Evolutionary conservation across 2,329 filamentous ascomycete species (phyloP), one percentile per base, ranked within the genome.

Genomic region (Akanthomyces dipterigenus): DNA sequence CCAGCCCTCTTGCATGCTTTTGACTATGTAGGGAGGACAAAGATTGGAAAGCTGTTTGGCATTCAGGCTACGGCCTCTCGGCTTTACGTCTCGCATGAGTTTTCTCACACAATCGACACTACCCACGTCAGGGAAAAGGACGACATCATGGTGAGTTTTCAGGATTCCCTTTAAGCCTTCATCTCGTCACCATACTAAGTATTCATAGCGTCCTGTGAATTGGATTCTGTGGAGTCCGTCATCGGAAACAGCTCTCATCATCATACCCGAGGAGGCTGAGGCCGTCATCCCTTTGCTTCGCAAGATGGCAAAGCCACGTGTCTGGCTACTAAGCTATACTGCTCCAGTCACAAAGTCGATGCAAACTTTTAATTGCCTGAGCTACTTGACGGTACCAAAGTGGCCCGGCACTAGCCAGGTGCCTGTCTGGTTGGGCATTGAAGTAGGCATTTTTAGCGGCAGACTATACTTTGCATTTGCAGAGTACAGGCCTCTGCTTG

Each of bases 241-340:
- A 0, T 72, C 73, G 0, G 67, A 81, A 8, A 79, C 75, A 0
- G 86, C 80, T 0, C 64, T 90, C 0, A 69, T 89, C 2, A 67
- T 89, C 1, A 84, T 82, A 31, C 82, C 85, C 0, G 86, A 89
- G 64, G 87, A 90, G 68, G 84, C 80, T 0, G 83, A 89, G 60
- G 50, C 67, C 0, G 64, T 88, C 0, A 75, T 89, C 3, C 76
- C 77, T 0, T 63, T 76, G 0, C 64, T 87, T 6, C 70, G 70
- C 1, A 57, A 59, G 0, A 46, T 28, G 1, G 36, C 55, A 1
- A 60, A 43, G 18, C 60, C 65, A 0, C 40, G 55, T 1, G 76
- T 78, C 0, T 76, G 82, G 60, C 72, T 89, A 0, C 66, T 88
- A 0, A 72, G 77, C 0, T 89, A 89, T 63, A 77, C 85, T 0